Evolutionary conservation across 257 asterid genomes (phyloP), one percentile per base, ranked within the genome.

Genomic region (Solanum clarkiae): DNA sequence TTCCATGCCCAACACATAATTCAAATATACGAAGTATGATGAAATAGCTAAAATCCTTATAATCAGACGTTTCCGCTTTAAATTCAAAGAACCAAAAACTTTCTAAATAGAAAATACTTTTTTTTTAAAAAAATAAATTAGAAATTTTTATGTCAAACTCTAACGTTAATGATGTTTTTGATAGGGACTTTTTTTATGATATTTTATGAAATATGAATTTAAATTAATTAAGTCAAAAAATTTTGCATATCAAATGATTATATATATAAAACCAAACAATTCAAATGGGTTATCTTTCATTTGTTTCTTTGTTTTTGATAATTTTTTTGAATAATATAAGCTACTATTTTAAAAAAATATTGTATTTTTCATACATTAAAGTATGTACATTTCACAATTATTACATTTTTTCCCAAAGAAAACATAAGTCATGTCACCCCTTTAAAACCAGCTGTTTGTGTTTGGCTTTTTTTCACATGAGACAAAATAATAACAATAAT

Each of bases 361-460:
- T 32, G 36, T 3, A 32, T 24, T 74, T 32, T 32, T 60, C 5
- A 62, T 5, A 45, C 18, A 71, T 12, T 80, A 9, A 3, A 10
- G 17, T 20, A 11, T n/a, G n/a, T 32, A 42, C 26, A 72, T 45
- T 49, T 54, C 13, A n/a, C 22, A 16, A 59, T 29, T 66, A 77
- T 16, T 75, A 56, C 7, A 66, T 26, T 29, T 55, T 55, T 66
- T 26, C 5, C 36, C 20, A 32, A 14, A 80, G 66, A 13, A 36
- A 83, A 74, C 60, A 62, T 42, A 85, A 68, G 53, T 17, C 70
- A 42, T 45, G 77, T 79, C 70, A 77, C 74, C 18, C 8, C 44
- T 77, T 55, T 77, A 85, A 80, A 44, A 84, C 86, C 63, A 90
- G 90, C 91, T 88, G 88, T 86, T 81, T 84, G 57, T 86, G 92